Evolutionary conservation across 495 filamentous ascomycete genomes (phyloP).

Genomic region (Talaromyces thailandensis): DNA sequence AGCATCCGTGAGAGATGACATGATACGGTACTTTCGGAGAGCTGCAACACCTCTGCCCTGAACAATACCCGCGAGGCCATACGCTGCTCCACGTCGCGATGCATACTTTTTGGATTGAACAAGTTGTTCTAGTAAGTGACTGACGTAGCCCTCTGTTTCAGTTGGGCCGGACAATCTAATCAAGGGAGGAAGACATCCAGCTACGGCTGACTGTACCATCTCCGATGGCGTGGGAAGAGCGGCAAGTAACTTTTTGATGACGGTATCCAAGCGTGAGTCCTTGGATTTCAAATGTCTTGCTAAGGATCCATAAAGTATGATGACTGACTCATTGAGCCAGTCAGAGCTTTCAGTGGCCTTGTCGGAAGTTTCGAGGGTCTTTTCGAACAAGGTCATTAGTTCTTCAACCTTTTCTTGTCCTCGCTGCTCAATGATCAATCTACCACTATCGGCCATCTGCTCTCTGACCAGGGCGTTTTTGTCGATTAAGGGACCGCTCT

Average conservation of each 20-base stretch:
- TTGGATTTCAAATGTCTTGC: conserved; percentile 77
- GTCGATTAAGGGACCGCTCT: conserved; percentile 75
- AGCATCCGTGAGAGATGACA: conserved; percentile 66
- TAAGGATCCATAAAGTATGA: conserved; percentile 91
- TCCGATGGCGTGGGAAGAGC: conserved; percentile 95
- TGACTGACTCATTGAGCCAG: conserved; percentile 88
- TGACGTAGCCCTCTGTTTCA: conserved; percentile 67
- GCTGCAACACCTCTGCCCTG: conserved; percentile 76
- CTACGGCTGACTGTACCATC: conserved; percentile 90
- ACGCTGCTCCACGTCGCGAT: conserved; percentile 82
- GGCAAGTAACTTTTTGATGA: conserved; percentile 71
- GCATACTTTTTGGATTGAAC: conserved; percentile 83
- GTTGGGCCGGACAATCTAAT: conserved; percentile 66
- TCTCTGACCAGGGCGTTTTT: conserved; percentile 63
- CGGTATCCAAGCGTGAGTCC: conserved; percentile 74
- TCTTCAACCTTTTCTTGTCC: conserved; percentile 75
- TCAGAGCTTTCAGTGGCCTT: conserved; percentile 70
- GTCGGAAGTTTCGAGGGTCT: conserved; percentile 70
- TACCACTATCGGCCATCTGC: conserved; percentile 92
- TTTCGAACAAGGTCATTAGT: conserved; percentile 86
- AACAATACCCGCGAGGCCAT: conserved; percentile 86
- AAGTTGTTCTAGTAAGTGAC: conserved; percentile 69
- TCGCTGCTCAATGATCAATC: conserved; percentile 65
- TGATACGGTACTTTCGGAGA: conserved; percentile 75
- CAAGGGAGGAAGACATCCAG: conserved; percentile 84